Evolutionary conservation across 1,139 yeast genomes (phyloP).

Genomic region (Debaryomycetaceae sp.): DNA sequence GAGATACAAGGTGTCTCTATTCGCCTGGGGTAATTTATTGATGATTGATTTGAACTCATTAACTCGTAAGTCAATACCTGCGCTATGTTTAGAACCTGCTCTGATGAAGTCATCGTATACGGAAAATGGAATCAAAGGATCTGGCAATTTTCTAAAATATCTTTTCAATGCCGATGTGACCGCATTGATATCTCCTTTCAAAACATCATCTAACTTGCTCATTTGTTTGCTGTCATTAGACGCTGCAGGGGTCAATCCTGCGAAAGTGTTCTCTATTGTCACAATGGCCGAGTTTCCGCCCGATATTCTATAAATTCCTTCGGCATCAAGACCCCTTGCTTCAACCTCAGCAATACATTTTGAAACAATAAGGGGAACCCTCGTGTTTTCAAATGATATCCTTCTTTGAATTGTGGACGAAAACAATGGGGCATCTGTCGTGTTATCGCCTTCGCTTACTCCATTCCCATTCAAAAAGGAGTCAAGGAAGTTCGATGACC

Average conservation of each 20-base stretch:
- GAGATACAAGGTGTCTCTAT: constrained; percentile 52
- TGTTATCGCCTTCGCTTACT: constrained; percentile 8
- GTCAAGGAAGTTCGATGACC: constrained; percentile 48
- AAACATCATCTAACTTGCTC: constrained; percentile 41
- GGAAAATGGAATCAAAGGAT: constrained; percentile 75
- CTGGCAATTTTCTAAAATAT: constrained; percentile 79
- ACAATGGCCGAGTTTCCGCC: constrained; percentile 82
- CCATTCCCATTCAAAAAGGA: constrained; percentile 25
- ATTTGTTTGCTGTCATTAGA: constrained; percentile 36
- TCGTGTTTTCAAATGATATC: constrained; percentile 55
- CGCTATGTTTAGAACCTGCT: constrained; percentile 34
- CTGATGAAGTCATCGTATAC: constrained; percentile 64
- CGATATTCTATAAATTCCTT: constrained; percentile 88
- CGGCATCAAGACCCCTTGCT: constrained; percentile 63
- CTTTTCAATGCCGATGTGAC: constrained; percentile 84
- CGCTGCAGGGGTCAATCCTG: constrained; percentile 21
- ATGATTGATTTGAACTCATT: constrained; percentile 29
- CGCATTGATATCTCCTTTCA: constrained; percentile 76
- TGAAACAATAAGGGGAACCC: constrained; percentile 68
- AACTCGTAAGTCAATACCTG: constrained; percentile 27
- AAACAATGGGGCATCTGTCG: constrained; percentile 30
- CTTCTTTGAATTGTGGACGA: constrained; percentile 55
- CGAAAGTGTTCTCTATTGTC: constrained; percentile 49
- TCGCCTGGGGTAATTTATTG: constrained; percentile 61
- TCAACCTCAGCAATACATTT: constrained; percentile 81